phyloP scores from a whole-genome alignment of 257 asterid genomes.

The Oldenlandia corymbosa region DNA sequence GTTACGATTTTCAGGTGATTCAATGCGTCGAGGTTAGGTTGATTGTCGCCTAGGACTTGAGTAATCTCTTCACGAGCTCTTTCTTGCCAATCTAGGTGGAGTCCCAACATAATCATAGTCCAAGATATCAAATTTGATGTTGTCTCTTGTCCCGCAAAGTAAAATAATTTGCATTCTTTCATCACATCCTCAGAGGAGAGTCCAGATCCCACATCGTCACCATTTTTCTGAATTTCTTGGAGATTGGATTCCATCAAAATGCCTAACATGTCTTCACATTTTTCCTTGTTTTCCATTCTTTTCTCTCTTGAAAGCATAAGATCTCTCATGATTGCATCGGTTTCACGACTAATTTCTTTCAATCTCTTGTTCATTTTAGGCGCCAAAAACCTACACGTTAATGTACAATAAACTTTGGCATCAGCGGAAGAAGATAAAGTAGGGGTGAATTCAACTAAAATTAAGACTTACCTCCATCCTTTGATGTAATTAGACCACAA shows the following conservation, averaged over 20 bases:
- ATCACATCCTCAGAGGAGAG: slow-evolving; percentile 38
- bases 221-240: slow-evolving; percentile 17
- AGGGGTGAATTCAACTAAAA: too few species aligned
- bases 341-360: slow-evolving; percentile 6
- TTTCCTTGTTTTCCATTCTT: neutral
- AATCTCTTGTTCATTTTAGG: slow-evolving; percentile 10
- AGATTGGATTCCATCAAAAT: slow-evolving; percentile 35
- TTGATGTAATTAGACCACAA: slow-evolving; percentile 48
- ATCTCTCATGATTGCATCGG: neutral
- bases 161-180: slow-evolving; percentile 43
- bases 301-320: neutral
- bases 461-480: slow-evolving; percentile 43
- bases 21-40: slow-evolving; percentile 27
- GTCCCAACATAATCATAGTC: slow-evolving; percentile 41
- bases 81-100: slow-evolving; percentile 46
- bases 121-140: slow-evolving; percentile 34
- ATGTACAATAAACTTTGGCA: too few species aligned
- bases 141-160: slow-evolving; percentile 50
- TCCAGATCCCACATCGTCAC: slow-evolving; percentile 23
- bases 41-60: slow-evolving; percentile 20
- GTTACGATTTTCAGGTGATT: slow-evolving; percentile 37
- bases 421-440: too few species aligned
- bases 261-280: slow-evolving; percentile 24
- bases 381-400: too few species aligned
- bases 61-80: slow-evolving; percentile 29